Evolutionary conservation across 163 green algal species (phyloP).

Genomic region (Volvox carteri): DNA sequence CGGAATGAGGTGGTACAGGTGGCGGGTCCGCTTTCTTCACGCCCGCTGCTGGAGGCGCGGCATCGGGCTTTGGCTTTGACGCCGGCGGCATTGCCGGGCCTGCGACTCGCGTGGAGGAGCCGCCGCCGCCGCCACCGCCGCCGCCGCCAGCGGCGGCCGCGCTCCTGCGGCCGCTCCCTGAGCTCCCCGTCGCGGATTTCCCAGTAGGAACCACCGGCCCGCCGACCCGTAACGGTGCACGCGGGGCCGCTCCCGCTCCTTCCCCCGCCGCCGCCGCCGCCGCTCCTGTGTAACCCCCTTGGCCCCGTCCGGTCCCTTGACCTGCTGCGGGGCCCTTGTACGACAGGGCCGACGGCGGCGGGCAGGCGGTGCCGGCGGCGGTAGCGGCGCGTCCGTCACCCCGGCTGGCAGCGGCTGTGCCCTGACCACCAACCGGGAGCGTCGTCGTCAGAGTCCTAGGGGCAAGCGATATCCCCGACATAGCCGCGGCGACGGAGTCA

Average conservation of each 20-base stretch:
- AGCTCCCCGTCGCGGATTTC: too few relatives aligned
- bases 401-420: too few relatives aligned
- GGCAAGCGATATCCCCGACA: constrained; percentile 2
- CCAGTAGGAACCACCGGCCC: too few relatives aligned
- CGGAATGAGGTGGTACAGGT: too few relatives aligned
- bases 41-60: too few relatives aligned
- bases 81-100: too few relatives aligned
- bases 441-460: neutral
- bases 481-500: constrained; percentile 28
- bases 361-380: neutral
- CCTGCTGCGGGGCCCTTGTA: too few relatives aligned
- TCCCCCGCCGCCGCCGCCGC: neutral
- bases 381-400: neutral
- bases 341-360: neutral
- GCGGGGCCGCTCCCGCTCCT: neutral
- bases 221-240: neutral
- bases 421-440: neutral
- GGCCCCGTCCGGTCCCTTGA: too few relatives aligned
- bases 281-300: too few relatives aligned
- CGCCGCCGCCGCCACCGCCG: neutral
- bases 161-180: neutral
- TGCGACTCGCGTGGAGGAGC: too few relatives aligned
- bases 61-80: neutral
- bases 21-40: too few relatives aligned
- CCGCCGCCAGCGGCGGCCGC: neutral